Conservation (phyloP, 2,329 filamentous ascomycete genomes). For the Nothomitra cinnamomea region DNA sequence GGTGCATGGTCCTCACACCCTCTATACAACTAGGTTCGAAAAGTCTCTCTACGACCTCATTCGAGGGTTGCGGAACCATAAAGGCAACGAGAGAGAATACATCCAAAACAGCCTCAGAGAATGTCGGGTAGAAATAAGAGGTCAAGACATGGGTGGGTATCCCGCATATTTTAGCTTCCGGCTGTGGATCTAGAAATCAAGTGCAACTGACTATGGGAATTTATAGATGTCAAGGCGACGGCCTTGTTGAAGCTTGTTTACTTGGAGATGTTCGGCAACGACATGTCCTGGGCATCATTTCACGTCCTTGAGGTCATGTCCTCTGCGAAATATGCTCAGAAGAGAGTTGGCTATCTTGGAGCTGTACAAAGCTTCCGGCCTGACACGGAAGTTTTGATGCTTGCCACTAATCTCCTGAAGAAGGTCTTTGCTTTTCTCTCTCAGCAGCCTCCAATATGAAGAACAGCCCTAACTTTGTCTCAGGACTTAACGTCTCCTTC, state of each 20-base stretch:
- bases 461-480: slow-evolving; percentile 18
- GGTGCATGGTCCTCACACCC: background rate
- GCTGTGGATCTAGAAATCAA: background rate
- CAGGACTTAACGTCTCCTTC: slow-evolving; percentile 58
- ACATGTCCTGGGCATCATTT: slow-evolving; percentile 99
- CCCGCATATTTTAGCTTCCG: background rate
- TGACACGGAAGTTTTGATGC: slow-evolving; percentile 93
- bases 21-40: slow-evolving; percentile 57
- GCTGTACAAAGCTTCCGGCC: slow-evolving; percentile 91
- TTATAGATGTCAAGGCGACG: slow-evolving; percentile 77
- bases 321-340: slow-evolving; percentile 83
- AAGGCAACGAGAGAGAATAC: slow-evolving; percentile 87
- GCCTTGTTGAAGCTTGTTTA: slow-evolving; percentile 92
- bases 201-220: background rate
- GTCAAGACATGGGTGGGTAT: slow-evolving; percentile 69
- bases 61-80: slow-evolving; percentile 83
- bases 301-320: slow-evolving; percentile 99
- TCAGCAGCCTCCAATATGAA: slow-evolving; percentile 9
- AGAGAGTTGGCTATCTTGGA: slow-evolving; percentile 84
- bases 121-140: slow-evolving; percentile 83
- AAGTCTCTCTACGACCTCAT: slow-evolving; percentile 99
- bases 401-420: slow-evolving; percentile 91
- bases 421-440: slow-evolving; percentile 40
- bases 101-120: slow-evolving; percentile 87
- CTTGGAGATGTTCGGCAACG: slow-evolving; percentile 96